Evolutionary conservation across 31 red algal species (phyloP).

Genomic region (Porphyra umbilicalis): DNA sequence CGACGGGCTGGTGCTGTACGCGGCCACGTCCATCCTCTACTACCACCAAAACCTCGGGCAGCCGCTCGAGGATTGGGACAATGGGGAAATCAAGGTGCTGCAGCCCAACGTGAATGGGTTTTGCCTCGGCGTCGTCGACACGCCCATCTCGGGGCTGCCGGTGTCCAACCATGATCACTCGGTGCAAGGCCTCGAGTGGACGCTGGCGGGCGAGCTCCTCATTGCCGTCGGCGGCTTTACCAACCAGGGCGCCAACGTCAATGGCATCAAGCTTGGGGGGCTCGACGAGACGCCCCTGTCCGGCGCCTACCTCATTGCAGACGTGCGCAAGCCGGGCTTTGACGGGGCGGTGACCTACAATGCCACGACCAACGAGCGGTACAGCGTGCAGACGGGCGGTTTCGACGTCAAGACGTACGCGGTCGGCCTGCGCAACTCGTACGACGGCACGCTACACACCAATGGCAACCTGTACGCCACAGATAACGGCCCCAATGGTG

Average conservation of each 20-base stretch:
- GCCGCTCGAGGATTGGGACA: constrained; percentile 23
- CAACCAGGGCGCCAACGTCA: constrained; percentile 31
- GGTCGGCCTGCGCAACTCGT: constrained; percentile 45
- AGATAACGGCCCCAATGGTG: constrained; percentile 49
- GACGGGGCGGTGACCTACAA: constrained; percentile 43
- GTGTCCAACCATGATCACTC: constrained; percentile 60
- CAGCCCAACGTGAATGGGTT: constrained; percentile 8
- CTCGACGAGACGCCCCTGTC: constrained; percentile 38
- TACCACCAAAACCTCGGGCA: constrained; percentile 9
- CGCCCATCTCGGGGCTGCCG: constrained; percentile 46
- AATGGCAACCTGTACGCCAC: constrained; percentile 43
- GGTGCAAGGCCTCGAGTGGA: constrained; percentile 36
- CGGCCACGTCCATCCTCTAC: constrained; percentile 49
- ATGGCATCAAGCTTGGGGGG: constrained; percentile 19
- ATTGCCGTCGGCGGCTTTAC: constrained; percentile 50
- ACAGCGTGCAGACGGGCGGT: constrained; percentile 21
- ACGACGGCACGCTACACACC: constrained; percentile 28
- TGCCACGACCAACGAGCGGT: constrained; percentile 10
- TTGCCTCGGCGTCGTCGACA: constrained; percentile 34
- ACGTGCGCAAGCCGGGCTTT: constrained; percentile 22
- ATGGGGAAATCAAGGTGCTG: constrained; percentile 32
- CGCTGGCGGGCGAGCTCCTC: constrained; percentile 35
- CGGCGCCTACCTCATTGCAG: constrained; percentile 36
- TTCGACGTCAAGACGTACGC: constrained; percentile 27
- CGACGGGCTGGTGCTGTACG: constrained; percentile 24